These are phyloP conservation scores for Yarrowia deformans DNA, from an alignment of 805 yeast species.

Conservation along the genomic window DNA sequence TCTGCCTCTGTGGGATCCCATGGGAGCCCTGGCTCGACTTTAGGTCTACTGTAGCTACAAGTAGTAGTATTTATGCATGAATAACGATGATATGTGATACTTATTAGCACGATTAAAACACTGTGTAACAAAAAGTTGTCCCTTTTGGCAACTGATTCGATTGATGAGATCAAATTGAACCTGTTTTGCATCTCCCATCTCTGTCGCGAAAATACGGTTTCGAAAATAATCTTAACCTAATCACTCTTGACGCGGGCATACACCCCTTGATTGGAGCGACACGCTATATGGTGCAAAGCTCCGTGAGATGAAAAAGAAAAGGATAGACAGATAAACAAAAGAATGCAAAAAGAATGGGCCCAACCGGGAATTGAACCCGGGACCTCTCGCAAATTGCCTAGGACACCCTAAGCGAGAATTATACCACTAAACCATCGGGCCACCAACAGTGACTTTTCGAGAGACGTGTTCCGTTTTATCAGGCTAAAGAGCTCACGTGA, in stretches of 20 bases:
- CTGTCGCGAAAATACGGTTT: background rate
- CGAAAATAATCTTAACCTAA: background rate
- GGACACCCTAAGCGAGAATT: slow-evolving; percentile 40
- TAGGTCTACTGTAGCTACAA: background rate
- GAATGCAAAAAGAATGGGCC: slow-evolving; percentile 29
- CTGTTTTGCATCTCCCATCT: no score
- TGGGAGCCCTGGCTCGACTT: slow-evolving; percentile 70
- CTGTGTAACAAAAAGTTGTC: background rate
- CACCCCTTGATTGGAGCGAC: slow-evolving; percentile 31
- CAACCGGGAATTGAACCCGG: slow-evolving; percentile 40
- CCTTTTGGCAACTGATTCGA: background rate
- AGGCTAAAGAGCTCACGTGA: slow-evolving; percentile 22
- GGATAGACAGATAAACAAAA: background rate
- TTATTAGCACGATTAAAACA: no score
- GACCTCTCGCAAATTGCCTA: slow-evolving; percentile 39
- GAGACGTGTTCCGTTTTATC: background rate
- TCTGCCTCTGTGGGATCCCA: slow-evolving; percentile 81
- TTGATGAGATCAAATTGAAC: background rate
- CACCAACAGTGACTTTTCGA: background rate
- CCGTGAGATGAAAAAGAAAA: slow-evolving; percentile 2
- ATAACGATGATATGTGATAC: background rate
- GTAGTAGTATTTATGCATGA: slow-evolving; percentile 5
- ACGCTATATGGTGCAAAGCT: slow-evolving; percentile 6
- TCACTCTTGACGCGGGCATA: slow-evolving; percentile 13
- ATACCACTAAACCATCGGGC: slow-evolving; percentile 40